These are phyloP conservation scores for Mycena haematopus DNA, from an alignment of 768 basidiomycete genomes.

Conservation along the genomic window DNA sequence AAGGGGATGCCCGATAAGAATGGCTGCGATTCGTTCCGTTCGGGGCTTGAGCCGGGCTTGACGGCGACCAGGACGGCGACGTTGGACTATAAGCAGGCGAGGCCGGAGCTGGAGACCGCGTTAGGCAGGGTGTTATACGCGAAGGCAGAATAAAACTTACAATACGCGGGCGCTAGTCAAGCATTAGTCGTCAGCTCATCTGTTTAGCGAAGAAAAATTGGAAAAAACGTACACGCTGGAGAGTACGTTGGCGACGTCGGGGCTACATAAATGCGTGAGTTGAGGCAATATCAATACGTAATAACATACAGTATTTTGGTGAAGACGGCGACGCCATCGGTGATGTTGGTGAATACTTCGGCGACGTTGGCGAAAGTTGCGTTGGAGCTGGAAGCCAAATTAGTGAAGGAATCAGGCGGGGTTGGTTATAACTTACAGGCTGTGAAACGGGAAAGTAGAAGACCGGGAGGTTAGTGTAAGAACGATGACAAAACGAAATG, in stretches of 20 bases:
- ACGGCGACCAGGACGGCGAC: conserved; percentile 84
- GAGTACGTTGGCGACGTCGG: conserved; percentile 87
- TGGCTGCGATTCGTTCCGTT: conserved; percentile 50
- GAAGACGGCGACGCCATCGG: conserved; percentile 90
- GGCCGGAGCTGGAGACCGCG: conserved; percentile 63
- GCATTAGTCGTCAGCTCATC: no score
- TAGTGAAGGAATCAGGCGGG: conserved; percentile 37
- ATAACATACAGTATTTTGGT: conserved; percentile 84
- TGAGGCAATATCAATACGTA: background rate
- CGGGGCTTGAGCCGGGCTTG: conserved; percentile 65
- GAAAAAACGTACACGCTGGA: conserved; percentile 43
- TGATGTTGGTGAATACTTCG: conserved; percentile 86
- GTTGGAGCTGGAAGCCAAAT: conserved; percentile 61
- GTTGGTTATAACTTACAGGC: conserved; percentile 61
- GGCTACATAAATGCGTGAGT: conserved; percentile 48
- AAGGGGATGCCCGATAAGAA: conserved; percentile 56
- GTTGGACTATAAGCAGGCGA: conserved; percentile 89
- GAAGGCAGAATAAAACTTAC: background rate
- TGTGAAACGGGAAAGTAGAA: conserved; percentile 35
- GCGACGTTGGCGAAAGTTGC: conserved; percentile 88
- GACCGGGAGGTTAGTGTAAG: conserved; percentile 34
- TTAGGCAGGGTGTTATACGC: conserved; percentile 20
- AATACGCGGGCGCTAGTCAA: no score
- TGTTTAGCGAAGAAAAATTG: no score
- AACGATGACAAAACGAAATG: conserved; percentile 6